Percentiles rank a stretch among this genome's conserved stretches.
Evolutionary conservation across 306 rosid species (phyloP).

Genomic region (Castanea sativa): DNA sequence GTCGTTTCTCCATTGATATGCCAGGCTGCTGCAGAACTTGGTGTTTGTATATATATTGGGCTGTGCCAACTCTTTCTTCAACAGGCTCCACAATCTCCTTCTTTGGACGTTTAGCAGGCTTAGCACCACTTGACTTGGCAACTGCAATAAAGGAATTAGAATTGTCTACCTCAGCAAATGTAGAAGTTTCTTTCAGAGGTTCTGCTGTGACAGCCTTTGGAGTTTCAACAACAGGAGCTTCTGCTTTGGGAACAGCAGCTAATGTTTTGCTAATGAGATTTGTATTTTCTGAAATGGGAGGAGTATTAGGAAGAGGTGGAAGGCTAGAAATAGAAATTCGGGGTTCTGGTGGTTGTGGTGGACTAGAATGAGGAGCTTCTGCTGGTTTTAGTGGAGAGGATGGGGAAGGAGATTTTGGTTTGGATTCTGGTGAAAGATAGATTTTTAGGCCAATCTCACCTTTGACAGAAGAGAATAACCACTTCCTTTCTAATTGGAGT

Average conservation of each 20-base stretch:
- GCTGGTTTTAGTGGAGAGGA: constrained; percentile 19
- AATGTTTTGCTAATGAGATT: constrained; percentile 10
- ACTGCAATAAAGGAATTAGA: constrained; percentile 18
- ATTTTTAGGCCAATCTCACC: constrained; percentile 78
- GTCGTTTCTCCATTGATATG: constrained; percentile 52
- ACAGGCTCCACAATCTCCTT: constrained; percentile 25
- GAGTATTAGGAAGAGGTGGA: constrained; percentile 18
- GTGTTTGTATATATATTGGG: constrained; percentile 37
- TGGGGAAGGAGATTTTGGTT: constrained; percentile 20
- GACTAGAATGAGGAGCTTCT: constrained; percentile 28
- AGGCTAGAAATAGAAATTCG: neutral
- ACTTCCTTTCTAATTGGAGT: constrained; percentile 54
- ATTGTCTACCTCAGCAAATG: constrained; percentile 1
- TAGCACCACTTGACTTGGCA: constrained; percentile 20
- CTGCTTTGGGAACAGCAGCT: constrained; percentile 21
- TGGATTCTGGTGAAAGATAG: constrained; percentile 42
- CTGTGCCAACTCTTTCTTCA: constrained; percentile 5
- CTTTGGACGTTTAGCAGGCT: constrained; percentile 24
- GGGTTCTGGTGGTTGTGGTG: constrained; percentile 10
- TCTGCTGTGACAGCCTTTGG: constrained; percentile 19
- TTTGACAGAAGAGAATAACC: constrained; percentile 59
- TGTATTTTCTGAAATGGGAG: constrained; percentile 24
- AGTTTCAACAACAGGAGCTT: neutral
- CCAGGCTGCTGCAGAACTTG: constrained; percentile 45
- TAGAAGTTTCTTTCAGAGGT: constrained; percentile 14